Evolutionary conservation across 179 eudicot genomes (phyloP), one percentile per base, ranked within the genome.

Genomic region (Spergularia azorica): DNA sequence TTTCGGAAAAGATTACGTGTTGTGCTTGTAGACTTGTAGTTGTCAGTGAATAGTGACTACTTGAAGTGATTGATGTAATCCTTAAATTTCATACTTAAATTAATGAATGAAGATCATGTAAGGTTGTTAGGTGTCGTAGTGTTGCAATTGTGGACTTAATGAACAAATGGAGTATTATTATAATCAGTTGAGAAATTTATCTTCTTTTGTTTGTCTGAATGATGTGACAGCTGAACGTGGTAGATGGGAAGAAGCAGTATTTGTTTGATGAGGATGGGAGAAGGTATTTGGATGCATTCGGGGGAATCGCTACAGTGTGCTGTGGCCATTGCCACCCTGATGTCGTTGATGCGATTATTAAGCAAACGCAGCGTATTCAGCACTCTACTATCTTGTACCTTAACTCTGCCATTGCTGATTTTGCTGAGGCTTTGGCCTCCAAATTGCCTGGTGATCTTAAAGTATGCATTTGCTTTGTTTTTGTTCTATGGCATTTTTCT

Each of bases 281-380:
- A 6, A 75, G 98, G 81, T 94, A 92, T 71, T 84, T 94, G 43
- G 98, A 94, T 78, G 94, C 86, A 0, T 94, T 92, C 36, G 98
- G 94, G 1, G 96, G 97, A 39, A 92, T 94, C 71, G 98, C 97
- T 36, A 90, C 94, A 0, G 98, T 94, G 55, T 83, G 79, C 21
- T 90, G 96, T 21, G 98, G 98, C 38, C 98, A 94, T 78, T 92
- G 97, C 76, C 98, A 94, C 86, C 98, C 98, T 8, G 94, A 90
- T 52, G 90, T 94, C 56, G 94, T 88, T 3, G 83, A 86, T 52
- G 96, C 96, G 18, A 92, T 94, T 21, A 83, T 87, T 32, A 79
- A 83, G 21, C 98, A 94, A 82, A 87, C 89, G 3, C 86, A 82
- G 63, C 89, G 84, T 66, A 74, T 94, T 21, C 98, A 94, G 67